Evolutionary conservation across 257 asterid genomes (phyloP).

Genomic region (Solanum clarkiae): DNA sequence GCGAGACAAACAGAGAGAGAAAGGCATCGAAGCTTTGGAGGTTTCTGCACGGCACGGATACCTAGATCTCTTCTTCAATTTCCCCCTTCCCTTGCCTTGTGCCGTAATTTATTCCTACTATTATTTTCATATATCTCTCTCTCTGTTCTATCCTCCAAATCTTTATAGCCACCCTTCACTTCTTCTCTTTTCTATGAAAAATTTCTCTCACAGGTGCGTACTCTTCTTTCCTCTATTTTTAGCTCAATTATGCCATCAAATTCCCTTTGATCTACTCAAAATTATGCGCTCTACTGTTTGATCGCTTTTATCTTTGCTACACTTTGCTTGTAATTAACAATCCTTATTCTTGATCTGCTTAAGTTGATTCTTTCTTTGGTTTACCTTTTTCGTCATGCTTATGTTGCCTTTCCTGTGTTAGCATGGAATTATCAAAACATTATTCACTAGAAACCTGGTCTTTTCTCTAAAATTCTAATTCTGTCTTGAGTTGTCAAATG

Average conservation of each 20-base stretch:
- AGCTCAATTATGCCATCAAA: background rate
- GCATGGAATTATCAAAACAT: background rate
- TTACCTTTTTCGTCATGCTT: background rate
- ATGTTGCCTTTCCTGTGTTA: background rate
- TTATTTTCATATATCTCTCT: conserved; percentile 15
- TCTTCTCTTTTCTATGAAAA: background rate
- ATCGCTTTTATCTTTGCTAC: conserved; percentile 13
- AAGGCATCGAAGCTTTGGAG: conserved; percentile 36
- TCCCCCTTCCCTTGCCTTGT: conserved; percentile 51
- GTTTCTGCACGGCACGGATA: conserved; percentile 91
- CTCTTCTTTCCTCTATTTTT: background rate
- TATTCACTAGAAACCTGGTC: background rate
- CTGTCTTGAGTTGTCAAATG: conserved; percentile 24
- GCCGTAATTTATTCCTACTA: conserved; percentile 64
- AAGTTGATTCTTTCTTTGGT: background rate
- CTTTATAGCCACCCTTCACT: background rate
- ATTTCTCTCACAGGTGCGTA: conserved; percentile 19
- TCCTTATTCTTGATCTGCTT: conserved; percentile 19
- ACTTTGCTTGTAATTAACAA: conserved; percentile 6
- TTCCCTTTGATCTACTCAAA: conserved; percentile 23
- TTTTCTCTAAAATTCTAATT: background rate
- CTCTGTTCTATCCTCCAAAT: conserved; percentile 9
- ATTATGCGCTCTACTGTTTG: conserved; percentile 13
- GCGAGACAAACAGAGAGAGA: conserved; percentile 22
- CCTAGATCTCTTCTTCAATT: conserved; percentile 84